phyloP scores from a whole-genome alignment of 2,329 filamentous ascomycete species.

The Chaetomium globosum region DNA sequence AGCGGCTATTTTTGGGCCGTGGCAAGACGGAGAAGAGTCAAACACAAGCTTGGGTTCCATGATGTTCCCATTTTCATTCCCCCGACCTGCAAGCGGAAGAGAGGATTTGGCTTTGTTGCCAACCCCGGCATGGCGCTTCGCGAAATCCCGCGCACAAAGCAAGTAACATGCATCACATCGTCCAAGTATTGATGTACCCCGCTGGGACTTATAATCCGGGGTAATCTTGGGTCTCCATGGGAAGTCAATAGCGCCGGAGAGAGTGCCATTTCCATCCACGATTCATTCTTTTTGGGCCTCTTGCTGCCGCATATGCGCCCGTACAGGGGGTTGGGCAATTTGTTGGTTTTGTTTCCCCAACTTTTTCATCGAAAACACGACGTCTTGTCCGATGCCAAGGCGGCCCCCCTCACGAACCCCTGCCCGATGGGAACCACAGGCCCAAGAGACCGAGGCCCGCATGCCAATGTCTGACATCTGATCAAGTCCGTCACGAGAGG shows the following conservation, averaged over 20 bases:
- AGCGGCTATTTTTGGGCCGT: too few relatives aligned
- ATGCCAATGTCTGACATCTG: slow-evolving; percentile 12
- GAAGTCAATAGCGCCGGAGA: slow-evolving; percentile 17
- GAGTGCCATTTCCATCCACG: not conserved
- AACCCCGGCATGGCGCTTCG: too few relatives aligned
- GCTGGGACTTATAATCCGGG: not conserved
- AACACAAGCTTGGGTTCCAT: too few relatives aligned
- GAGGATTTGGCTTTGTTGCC: too few relatives aligned
- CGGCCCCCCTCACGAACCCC: not conserved
- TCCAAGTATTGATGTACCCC: not conserved
- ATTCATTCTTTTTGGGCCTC: not conserved
- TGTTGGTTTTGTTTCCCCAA: slow-evolving; percentile 4
- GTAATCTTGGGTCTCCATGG: not conserved
- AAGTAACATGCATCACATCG: not conserved
- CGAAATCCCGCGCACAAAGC: not conserved
- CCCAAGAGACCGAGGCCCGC: slow-evolving; percentile 3
- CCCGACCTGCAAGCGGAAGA: too few relatives aligned
- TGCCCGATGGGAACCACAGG: slow-evolving; percentile 11
- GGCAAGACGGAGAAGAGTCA: too few relatives aligned
- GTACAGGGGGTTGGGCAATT: not conserved
- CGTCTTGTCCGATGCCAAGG: slow-evolving; percentile 7
- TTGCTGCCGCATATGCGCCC: not conserved
- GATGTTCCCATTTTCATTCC: too few relatives aligned
- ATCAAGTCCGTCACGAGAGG: slow-evolving; percentile 9
- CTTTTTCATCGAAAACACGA: not conserved